Conservation (phyloP, 371 early-diverging fungal species). For the Polyrhizophydium stewartii region DNA sequence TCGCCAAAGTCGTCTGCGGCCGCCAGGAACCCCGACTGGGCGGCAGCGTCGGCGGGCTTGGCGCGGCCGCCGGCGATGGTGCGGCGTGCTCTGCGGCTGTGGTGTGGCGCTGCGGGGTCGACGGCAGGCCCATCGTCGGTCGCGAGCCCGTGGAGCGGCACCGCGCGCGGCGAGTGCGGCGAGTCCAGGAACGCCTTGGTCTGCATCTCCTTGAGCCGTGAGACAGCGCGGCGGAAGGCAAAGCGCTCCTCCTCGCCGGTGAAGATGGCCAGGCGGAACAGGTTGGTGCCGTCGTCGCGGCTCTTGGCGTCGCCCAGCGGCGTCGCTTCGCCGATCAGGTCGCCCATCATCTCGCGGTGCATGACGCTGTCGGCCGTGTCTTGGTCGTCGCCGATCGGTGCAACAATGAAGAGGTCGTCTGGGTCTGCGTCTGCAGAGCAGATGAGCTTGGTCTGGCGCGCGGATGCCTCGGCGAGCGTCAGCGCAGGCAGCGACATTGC, state of each 20-base stretch:
- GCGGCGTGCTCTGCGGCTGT: too few species aligned
- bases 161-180: neutral
- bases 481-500: too few species aligned
- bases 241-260: slow-evolving; percentile 28
- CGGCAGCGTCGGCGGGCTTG: neutral
- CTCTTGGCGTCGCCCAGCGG: neutral
- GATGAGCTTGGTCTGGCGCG: slow-evolving; percentile 14
- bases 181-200: slow-evolving; percentile 2
- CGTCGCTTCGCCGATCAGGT: slow-evolving; percentile 10
- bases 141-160: neutral
- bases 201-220: slow-evolving; percentile 23
- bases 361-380: slow-evolving; percentile 14
- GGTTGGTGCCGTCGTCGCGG: neutral
- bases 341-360: slow-evolving; percentile 29
- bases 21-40: neutral
- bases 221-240: slow-evolving; percentile 22
- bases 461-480: slow-evolving; percentile 15
- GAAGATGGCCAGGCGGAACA: slow-evolving; percentile 12
- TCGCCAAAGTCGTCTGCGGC: slow-evolving; percentile 26
- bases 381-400: slow-evolving; percentile 1
- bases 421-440: slow-evolving; percentile 16
- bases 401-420: slow-evolving; percentile 17
- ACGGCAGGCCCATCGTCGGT: neutral
- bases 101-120: too few species aligned
- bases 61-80: neutral